Evolutionary conservation across 306 rosid genomes (phyloP).

Genomic region (Cicer bijugum): DNA sequence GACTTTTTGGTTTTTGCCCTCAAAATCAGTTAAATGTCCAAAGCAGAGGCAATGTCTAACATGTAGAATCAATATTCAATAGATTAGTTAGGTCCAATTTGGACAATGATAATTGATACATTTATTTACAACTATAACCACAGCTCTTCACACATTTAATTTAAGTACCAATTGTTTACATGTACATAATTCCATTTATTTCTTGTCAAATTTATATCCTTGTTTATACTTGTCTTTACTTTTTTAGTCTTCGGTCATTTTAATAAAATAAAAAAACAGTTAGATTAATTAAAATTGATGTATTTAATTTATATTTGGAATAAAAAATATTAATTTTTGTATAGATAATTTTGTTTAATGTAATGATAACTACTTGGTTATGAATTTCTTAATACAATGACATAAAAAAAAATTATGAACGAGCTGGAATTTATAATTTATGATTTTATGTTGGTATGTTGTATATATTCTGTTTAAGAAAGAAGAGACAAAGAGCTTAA

Average conservation of each 20-base stretch:
- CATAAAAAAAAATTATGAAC: constrained; percentile 30
- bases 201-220: background rate
- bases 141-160: too few species aligned
- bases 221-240: constrained; percentile 31
- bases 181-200: too few species aligned
- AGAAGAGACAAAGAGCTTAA: constrained; percentile 9
- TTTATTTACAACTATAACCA: too few species aligned
- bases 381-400: constrained; percentile 37
- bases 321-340: too few species aligned
- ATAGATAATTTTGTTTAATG: background rate
- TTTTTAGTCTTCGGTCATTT: background rate
- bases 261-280: too few species aligned
- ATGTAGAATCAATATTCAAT: background rate
- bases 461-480: constrained; percentile 18
- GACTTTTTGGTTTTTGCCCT: background rate
- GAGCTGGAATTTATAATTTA: constrained; percentile 27
- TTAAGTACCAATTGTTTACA: too few species aligned
- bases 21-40: background rate
- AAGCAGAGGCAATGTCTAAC: background rate
- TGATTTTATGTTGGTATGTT: constrained; percentile 20
- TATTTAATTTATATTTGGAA: too few species aligned
- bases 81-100: background rate
- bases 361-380: constrained; percentile 25
- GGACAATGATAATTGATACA: background rate
- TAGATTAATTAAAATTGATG: too few species aligned